Conservation (phyloP, 192 early-diverging fungal genomes). For the Entrophospora sp. region DNA sequence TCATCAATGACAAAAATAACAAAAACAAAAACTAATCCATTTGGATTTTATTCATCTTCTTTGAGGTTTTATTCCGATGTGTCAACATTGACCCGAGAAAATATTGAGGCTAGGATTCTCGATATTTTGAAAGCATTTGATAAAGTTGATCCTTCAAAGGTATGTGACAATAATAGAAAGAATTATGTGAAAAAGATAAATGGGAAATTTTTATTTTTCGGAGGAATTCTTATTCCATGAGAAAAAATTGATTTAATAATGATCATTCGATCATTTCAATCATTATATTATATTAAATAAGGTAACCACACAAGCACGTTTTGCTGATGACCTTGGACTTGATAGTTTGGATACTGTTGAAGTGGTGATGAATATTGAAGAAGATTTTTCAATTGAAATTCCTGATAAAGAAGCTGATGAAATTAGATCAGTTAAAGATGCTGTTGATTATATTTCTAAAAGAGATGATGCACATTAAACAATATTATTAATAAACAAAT, state of each 20-base stretch:
- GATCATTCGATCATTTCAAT: not conserved
- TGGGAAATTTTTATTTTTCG: not conserved
- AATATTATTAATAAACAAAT: too few species aligned
- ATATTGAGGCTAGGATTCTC: slow-evolving; percentile 81
- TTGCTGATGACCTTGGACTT: slow-evolving; percentile 88
- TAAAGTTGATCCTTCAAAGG: slow-evolving; percentile 90
- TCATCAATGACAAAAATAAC: too few species aligned
- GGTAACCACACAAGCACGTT: slow-evolving; percentile 78
- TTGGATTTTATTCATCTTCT: too few species aligned
- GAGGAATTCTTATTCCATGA: not conserved
- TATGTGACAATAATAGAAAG: slow-evolving; percentile 29
- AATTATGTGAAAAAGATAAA: not conserved
- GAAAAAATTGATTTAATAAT: not conserved
- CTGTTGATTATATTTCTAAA: slow-evolving; percentile 73
- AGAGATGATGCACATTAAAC: slow-evolving; percentile 67
- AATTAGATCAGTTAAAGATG: slow-evolving; percentile 81
- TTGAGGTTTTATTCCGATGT: slow-evolving; percentile 53
- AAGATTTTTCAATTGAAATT: slow-evolving; percentile 98
- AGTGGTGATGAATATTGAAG: slow-evolving; percentile 99
- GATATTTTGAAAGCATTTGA: slow-evolving; percentile 90
- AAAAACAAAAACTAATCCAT: too few species aligned
- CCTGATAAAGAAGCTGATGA: slow-evolving; percentile 95
- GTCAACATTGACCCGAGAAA: slow-evolving; percentile 53
- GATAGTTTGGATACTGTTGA: slow-evolving; percentile 97
- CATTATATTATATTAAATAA: slow-evolving; percentile 27